Conservation (phyloP, 2,329 filamentous ascomycete species). For the Gyromitra esculenta region DNA sequence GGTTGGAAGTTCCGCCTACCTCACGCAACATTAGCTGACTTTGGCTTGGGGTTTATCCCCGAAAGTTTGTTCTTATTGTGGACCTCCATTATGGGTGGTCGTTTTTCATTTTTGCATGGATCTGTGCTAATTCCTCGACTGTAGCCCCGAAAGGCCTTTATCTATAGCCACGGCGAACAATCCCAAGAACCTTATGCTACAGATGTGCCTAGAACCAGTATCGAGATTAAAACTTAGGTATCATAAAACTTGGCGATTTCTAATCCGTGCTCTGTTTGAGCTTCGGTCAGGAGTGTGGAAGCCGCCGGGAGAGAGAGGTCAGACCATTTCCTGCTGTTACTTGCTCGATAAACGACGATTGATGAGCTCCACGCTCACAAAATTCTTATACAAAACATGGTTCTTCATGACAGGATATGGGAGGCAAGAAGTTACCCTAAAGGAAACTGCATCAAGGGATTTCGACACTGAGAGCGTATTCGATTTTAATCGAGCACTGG, state of each 20-base stretch:
- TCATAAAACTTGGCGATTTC: not conserved
- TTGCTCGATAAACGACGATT: no score
- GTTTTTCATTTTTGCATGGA: slow-evolving; percentile 7
- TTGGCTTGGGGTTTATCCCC: not conserved
- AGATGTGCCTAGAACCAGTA: not conserved
- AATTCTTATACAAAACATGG: not conserved
- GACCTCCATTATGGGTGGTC: slow-evolving; percentile 5
- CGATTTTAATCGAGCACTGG: not conserved
- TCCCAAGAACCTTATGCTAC: slow-evolving; percentile 1
- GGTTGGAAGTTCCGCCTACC: not conserved
- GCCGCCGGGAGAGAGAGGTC: not conserved
- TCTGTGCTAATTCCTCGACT: slow-evolving; percentile 22
- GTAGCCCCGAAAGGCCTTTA: slow-evolving; percentile 5
- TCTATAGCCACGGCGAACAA: not conserved
- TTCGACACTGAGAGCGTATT: not conserved
- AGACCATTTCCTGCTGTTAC: not conserved
- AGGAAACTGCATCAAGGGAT: not conserved
- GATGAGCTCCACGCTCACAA: not conserved
- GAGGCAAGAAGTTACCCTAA: not conserved
- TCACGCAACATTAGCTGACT: not conserved
- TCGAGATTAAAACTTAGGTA: not conserved
- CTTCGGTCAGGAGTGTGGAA: not conserved
- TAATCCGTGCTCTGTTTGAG: not conserved
- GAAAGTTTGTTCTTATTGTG: not conserved
- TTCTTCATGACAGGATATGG: not conserved